Percentiles rank a stretch among this genome's conserved stretches.
Evolutionary conservation across 345 rosid genomes (phyloP).

Genomic region (Gossypium mustelinum): DNA sequence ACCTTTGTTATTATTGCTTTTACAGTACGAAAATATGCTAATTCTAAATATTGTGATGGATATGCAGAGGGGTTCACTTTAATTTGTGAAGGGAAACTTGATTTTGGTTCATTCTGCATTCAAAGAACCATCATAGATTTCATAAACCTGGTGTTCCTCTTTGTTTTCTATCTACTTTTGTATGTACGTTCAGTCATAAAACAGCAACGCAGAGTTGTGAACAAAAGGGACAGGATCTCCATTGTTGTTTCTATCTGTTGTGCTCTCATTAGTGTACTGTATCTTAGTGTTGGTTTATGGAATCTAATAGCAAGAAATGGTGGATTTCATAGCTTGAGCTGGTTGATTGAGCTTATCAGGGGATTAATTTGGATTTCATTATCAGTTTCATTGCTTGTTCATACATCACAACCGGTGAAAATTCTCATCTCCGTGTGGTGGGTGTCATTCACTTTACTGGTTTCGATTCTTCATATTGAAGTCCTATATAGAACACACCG

Average conservation of each 20-base stretch:
- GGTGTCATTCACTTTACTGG: conserved; percentile 46
- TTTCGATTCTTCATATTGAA: conserved; percentile 38
- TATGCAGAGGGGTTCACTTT: conserved; percentile 46
- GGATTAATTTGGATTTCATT: conserved; percentile 52
- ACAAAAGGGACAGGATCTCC: conserved; percentile 39
- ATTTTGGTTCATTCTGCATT: conserved; percentile 46
- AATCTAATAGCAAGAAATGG: conserved; percentile 20
- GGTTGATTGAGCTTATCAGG: conserved; percentile 40
- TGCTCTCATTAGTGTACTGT: conserved; percentile 36
- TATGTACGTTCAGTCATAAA: conserved; percentile 28
- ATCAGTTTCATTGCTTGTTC: conserved; percentile 56
- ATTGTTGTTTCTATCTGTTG: conserved; percentile 40
- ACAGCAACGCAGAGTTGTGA: neutral
- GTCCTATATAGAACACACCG: conserved; percentile 28
- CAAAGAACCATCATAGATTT: conserved; percentile 54
- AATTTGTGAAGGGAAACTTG: conserved; percentile 47
- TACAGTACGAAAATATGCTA: neutral
- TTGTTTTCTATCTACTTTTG: conserved; percentile 49
- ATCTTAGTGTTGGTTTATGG: conserved; percentile 38
- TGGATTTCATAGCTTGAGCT: conserved; percentile 6
- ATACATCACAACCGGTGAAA: conserved; percentile 37
- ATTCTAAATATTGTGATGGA: neutral
- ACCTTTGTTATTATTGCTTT: no score
- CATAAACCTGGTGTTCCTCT: conserved; percentile 48
- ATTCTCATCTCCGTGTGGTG: conserved; percentile 57